Evolutionary conservation across 1,284 basidiomycete genomes (phyloP), one percentile per base, ranked within the genome.

Genomic region (Puccinia sorghi): DNA sequence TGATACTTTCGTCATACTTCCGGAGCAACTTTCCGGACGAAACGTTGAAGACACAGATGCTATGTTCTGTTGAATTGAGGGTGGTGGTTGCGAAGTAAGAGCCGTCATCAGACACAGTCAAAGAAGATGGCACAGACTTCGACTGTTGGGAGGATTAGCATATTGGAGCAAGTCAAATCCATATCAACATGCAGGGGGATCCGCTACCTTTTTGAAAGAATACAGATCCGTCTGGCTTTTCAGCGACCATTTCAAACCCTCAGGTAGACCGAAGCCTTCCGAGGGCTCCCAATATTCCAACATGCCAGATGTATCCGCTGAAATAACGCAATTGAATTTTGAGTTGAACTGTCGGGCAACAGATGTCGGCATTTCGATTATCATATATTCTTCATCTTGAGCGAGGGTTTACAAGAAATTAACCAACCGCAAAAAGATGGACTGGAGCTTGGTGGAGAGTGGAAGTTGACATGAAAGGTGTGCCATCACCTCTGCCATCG

Each of bases 221-320:
- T 97, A 99, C 43, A 99, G 86, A 83, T 98, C 94, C 0, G 97
- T 99, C 59, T 90, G 88, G 61, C 90, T 92, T 85, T 99, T 99
- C 87, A 89, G 94, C 61, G 90, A 87, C 93, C 96, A 99, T 52
- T 64, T 66, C 80, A 98, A 85, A 0, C 91, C 91, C 0, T 90
- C 87, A 5, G 92, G 87, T 75, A 91, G 89, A 81, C 90, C 90
- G 0, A 96, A 95, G 54, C 90, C 86, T 71, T 90, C 90, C 82
- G 94, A 97, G 0, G 93, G 92, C 82, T 96, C 93, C 97, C 97
- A 99, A 85, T 97, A 98, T 84, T 99, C 97, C 72, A 99, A 86
- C 83, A 99, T 97, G 0, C 97, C 97, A 15, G 89, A 90, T 83
- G 95, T 91, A 83, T 99, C 97, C 3, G 93, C 93, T 4, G 96